Evolutionary conservation across 495 filamentous ascomycete genomes (phyloP).

Genomic region (Penicillium desertorum): DNA sequence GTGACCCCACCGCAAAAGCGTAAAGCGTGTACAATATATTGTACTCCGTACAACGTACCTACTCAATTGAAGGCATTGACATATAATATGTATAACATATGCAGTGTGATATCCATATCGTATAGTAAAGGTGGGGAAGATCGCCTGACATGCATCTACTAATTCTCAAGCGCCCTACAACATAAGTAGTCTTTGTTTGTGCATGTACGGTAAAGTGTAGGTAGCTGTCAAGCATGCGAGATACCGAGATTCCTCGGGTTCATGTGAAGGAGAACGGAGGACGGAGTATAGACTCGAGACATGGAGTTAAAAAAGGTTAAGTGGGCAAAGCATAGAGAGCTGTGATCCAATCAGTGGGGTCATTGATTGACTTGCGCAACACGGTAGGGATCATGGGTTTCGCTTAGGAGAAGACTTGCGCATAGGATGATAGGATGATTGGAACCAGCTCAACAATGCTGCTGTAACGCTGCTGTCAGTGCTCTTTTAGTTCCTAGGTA

Average conservation of each 20-base stretch:
- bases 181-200: background rate
- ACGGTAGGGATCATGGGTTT: conserved; percentile 20
- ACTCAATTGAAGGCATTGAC: background rate
- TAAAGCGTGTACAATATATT: background rate
- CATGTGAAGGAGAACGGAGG: conserved; percentile 22
- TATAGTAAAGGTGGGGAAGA: background rate
- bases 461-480: background rate
- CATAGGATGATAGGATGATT: conserved; percentile 13
- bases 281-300: background rate
- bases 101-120: background rate
- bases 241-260: conserved; percentile 25
- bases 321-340: conserved; percentile 1
- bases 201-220: conserved; percentile 12
- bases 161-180: background rate
- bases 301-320: background rate
- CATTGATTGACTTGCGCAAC: conserved; percentile 8
- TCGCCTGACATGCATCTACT: background rate
- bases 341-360: conserved; percentile 14
- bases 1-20: background rate
- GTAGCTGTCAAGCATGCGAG: conserved; percentile 29
- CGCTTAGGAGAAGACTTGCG: conserved; percentile 11
- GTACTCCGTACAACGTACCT: background rate
- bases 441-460: conserved; percentile 5
- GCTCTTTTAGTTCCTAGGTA: background rate
- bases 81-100: background rate